Base-by-base conservation (phyloP, 306 rosid species). In the Dryas alaskensis region DNA sequence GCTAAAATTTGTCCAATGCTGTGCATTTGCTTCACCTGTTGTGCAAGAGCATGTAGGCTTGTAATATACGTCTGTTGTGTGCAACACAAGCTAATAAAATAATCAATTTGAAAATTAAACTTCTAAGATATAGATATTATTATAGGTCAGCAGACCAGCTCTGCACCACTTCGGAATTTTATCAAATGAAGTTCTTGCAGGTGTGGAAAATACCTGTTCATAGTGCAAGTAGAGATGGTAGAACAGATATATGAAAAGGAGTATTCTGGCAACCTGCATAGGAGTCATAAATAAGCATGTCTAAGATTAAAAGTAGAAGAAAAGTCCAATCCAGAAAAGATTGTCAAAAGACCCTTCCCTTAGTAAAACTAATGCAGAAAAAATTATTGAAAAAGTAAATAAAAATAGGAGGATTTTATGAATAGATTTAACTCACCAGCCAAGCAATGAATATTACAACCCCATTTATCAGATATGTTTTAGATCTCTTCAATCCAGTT, bases 391-490 rank as follows among this genome's bases (percentile, higher is more conserved):
- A 49, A 48, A 43, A 50, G 58, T 10, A 10, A 31, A 6, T 19
- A 44, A 45, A 47, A n/a, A 59, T 13, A 2, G 27, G 55, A 44
- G 42, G 52, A 54, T 22, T 8, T 5, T 50, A 45, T 19, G n/a
- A 62, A 75, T 52, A 57, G 17, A 61, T 45, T 57, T 7, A 19
- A 90, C 96, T 45, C 52, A 94, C 99, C 96, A 92, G 84, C 99
- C 99, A 94, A 63, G 99, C 89, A 10, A 94, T 76, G 83, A 94
- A 92, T 79, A 94, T 91, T 11, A 88, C 92, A 79, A 94, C 90
- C 76, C 99, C 99, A 25, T 94, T 94, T 74, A 92, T 72, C 77
- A 90, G 72, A 81, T 94, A 94, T 42, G 96, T 91, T 81, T 53
- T 87, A 19, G 96, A 86, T 81, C 82, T 83, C 83, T 94, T 94